Evolutionary conservation across 140 eudicot genomes (phyloP).

Genomic region (Oenanthe javanica): DNA sequence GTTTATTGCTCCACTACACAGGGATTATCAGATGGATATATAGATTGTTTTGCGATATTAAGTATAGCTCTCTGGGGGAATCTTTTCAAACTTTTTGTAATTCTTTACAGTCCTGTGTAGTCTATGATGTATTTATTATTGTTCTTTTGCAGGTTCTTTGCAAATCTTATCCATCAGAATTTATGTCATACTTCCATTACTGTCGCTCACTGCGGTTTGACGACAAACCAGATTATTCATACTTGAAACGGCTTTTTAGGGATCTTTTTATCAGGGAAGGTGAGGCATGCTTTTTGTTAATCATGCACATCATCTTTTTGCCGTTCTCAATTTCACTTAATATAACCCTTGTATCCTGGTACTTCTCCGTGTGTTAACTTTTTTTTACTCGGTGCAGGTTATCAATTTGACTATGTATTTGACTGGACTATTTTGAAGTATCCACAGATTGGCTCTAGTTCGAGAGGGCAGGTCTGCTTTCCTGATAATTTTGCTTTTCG

Average conservation of each 20-base stretch:
- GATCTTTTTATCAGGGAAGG: slow-evolving; percentile 96
- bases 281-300: slow-evolving; percentile 8
- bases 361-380: not conserved
- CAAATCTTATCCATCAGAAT: slow-evolving; percentile 87
- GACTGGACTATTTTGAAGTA: slow-evolving; percentile 95
- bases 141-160: slow-evolving; percentile 59
- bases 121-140: slow-evolving; percentile 24
- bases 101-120: not conserved
- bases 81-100: not conserved
- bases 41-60: not conserved
- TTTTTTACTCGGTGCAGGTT: slow-evolving; percentile 42
- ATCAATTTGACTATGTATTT: slow-evolving; percentile 92
- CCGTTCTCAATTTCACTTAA: not conserved
- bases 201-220: slow-evolving; percentile 94
- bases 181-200: slow-evolving; percentile 90
- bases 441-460: slow-evolving; percentile 84
- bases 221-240: slow-evolving; percentile 95
- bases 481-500: slow-evolving; percentile 3
- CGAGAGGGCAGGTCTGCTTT: slow-evolving; percentile 61
- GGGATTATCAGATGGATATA: not conserved
- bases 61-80: not conserved
- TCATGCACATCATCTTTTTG: not conserved
- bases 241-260: slow-evolving; percentile 86
- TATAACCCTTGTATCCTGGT: not conserved
- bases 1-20: not conserved